Percentiles rank a stretch among this genome's conserved stretches.
phyloP scores from a whole-genome alignment of 352 stramenopile species.

The Phytophthora sp. region DNA sequence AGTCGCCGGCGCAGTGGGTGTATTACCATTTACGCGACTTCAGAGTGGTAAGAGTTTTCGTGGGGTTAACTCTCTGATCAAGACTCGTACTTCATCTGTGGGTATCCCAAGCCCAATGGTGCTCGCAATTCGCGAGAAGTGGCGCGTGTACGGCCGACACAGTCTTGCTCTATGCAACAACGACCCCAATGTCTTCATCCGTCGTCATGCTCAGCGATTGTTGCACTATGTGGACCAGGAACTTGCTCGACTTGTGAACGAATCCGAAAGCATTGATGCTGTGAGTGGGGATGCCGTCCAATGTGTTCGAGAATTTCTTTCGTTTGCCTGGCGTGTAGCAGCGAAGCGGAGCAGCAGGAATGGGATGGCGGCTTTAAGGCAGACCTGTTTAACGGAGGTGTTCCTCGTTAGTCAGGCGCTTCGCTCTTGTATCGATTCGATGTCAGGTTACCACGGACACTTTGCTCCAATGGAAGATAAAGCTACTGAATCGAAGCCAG shows the following conservation, averaged over 20 bases:
- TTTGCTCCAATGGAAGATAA: neutral
- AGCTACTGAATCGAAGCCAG: too few species aligned
- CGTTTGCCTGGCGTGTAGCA: conserved; percentile 50
- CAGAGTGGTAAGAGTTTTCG: neutral
- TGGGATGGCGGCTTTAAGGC: neutral
- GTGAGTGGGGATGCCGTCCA: conserved; percentile 24
- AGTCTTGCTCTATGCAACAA: conserved; percentile 52
- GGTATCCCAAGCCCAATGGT: conserved; percentile 7
- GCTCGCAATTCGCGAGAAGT: conserved; percentile 36
- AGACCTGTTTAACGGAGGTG: conserved; percentile 53
- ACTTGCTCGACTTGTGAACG: conserved; percentile 11
- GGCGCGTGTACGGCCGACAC: conserved; percentile 40
- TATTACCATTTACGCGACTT: neutral
- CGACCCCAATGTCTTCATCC: conserved; percentile 62
- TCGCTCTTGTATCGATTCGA: conserved; percentile 20
- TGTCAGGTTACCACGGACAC: conserved; percentile 22
- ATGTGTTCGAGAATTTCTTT: conserved; percentile 48
- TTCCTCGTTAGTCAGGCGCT: conserved; percentile 51
- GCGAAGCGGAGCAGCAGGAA: conserved; percentile 32
- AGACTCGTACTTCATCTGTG: neutral
- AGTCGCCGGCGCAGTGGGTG: conserved; percentile 5
- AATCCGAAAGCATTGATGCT: neutral
- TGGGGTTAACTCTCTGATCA: too few species aligned
- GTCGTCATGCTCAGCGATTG: conserved; percentile 33
- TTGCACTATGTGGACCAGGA: conserved; percentile 29